Conservation (phyloP, 1,139 yeast genomes). For the Yamadazyma mexicana region DNA sequence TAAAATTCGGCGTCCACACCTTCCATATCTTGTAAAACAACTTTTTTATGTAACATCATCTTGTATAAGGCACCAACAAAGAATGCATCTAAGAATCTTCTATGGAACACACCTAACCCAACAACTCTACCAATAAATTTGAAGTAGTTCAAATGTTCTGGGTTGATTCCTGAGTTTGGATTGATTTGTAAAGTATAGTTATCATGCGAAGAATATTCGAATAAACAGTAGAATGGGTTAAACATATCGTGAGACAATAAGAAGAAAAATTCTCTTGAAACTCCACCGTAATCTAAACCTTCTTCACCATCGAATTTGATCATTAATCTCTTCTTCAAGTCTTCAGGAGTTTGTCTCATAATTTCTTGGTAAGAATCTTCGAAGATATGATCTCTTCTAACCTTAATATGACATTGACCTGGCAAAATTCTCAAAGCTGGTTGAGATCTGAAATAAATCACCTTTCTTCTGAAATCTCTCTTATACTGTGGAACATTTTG, state of each 20-base stretch:
- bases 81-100: constrained; percentile 96
- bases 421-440: constrained; percentile 96
- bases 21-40: constrained; percentile 95
- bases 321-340: constrained; percentile 94
- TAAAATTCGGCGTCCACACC: constrained; percentile 98
- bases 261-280: constrained; percentile 95
- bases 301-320: constrained; percentile 98
- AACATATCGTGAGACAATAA: constrained; percentile 97
- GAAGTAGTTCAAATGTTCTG: constrained; percentile 96
- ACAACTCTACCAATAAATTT: constrained; percentile 98
- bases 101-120: constrained; percentile 96
- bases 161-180: constrained; percentile 97
- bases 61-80: constrained; percentile 97
- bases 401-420: constrained; percentile 98
- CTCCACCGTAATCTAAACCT: constrained; percentile 99
- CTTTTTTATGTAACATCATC: constrained; percentile 95
- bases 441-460: constrained; percentile 95
- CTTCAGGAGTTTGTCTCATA: constrained; percentile 98
- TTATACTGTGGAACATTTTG: constrained; percentile 99
- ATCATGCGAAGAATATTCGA: constrained; percentile 97
- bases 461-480: constrained; percentile 97
- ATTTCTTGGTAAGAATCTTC: constrained; percentile 98
- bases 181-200: constrained; percentile 96
- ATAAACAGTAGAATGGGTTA: constrained; percentile 94
- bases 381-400: constrained; percentile 92